Percentiles rank a stretch among this genome's conserved stretches.
These are phyloP conservation scores for Gloeostereum incarnatum DNA, from an alignment of 768 basidiomycete species.

Conservation along the genomic window DNA sequence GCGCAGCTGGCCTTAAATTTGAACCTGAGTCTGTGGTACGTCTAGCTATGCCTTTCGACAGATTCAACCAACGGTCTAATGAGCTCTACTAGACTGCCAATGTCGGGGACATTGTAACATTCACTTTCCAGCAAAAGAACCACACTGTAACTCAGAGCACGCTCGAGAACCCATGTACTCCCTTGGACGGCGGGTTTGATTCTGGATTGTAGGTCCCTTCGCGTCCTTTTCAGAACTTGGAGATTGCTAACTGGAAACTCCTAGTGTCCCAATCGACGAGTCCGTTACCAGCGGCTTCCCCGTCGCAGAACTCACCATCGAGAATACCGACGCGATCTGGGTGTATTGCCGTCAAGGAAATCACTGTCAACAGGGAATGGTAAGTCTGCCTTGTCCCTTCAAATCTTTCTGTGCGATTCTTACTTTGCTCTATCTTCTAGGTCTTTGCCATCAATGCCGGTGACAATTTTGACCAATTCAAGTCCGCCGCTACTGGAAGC, in stretches of 20 bases:
- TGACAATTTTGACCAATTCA: constrained; percentile 42
- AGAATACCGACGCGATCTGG: constrained; percentile 41
- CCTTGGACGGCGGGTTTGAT: constrained; percentile 38
- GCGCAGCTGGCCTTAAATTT: constrained; percentile 27
- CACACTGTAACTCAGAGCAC: constrained; percentile 52
- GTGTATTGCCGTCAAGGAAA: constrained; percentile 46
- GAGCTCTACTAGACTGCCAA: constrained; percentile 26
- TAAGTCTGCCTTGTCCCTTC: too few species aligned
- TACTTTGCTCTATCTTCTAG: constrained; percentile 6
- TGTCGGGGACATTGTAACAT: constrained; percentile 36
- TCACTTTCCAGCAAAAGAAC: constrained; percentile 48
- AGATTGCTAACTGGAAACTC: constrained; percentile 1
- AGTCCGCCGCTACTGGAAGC: constrained; percentile 35
- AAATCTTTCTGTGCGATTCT: background rate
- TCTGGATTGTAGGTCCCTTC: constrained; percentile 39
- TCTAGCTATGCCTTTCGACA: constrained; percentile 5
- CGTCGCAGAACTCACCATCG: constrained; percentile 30
- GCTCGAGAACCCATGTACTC: constrained; percentile 37
- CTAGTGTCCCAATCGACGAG: constrained; percentile 37
- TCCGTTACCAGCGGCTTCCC: constrained; percentile 32
- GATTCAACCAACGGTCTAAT: background rate
- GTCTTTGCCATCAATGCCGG: constrained; percentile 60
- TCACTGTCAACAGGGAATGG: constrained; percentile 34
- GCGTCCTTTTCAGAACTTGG: background rate
- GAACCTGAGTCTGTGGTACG: constrained; percentile 31